Evolutionary conservation across 2,329 filamentous ascomycete genomes (phyloP), one percentile per base, ranked within the genome.

Genomic region (Ophiocordyceps unilateralis): DNA sequence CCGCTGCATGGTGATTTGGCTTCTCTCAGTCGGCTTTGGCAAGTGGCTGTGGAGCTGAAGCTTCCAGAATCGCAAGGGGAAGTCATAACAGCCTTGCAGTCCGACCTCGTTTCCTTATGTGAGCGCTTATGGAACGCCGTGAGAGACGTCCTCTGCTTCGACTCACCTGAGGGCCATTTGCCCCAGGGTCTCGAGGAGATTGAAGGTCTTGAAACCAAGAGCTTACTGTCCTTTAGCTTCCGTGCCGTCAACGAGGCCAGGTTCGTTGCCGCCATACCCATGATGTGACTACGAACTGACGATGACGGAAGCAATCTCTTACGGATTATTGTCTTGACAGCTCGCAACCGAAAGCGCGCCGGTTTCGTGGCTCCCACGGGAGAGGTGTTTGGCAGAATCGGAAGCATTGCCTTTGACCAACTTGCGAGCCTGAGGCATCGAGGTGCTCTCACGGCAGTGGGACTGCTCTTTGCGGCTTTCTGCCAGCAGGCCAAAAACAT

Each of bases 231-330:
- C 49, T 98, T 91, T 58, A 94, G 87, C 48, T 98, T 94, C 72
- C 77, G 91, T 51, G 85, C 87, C 6, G 69, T 95, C n/a, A 89
- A 94, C 48, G 91, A 98, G 62, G 85, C 88, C 21, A 94, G 85
- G 82, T 86, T 23, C 5, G 37, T 39, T 22, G 37, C 37, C 20
- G n/a, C n/a, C n/a, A n/a, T n/a, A n/a, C n/a, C n/a, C n/a, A n/a
- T 5, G 15, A 39, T 21, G 22, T 20, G 15, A 8, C 6, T 34
- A 20, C n/a, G 3, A 7, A 3, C 30, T 32, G 21, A 17, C 28
- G 17, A 15, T 34, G 20, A 15, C 5, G 9, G 23, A 19, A 91
- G 86, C 58, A 78, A 85, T 44, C 64, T 93, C 5, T 68, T 89
- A 58, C 74, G 78, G 47, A 67, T 70, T 0, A 70, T 83, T 32